These are phyloP conservation scores for Cupressus sempervirens DNA, from an alignment of 75 land plant genomes.

Conservation along the genomic window DNA sequence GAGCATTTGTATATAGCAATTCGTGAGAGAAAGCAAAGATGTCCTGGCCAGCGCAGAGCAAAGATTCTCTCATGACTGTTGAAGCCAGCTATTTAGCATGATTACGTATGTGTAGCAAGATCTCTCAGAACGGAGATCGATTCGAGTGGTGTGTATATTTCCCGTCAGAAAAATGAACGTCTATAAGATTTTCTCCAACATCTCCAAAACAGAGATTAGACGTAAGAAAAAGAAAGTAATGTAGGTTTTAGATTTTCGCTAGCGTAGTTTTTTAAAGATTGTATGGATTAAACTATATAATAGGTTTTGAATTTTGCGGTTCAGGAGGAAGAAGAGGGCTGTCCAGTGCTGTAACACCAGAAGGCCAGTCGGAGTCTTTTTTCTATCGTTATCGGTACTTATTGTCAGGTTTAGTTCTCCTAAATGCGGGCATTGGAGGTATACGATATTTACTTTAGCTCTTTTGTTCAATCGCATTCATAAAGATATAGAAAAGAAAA, in stretches of 20 bases:
- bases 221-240: not conserved
- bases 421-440: constrained; percentile 4
- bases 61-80: not conserved
- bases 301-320: not conserved
- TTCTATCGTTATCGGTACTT: not conserved
- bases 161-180: not conserved
- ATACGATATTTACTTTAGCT: not conserved
- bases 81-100: not conserved
- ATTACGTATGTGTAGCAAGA: not conserved
- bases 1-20: not conserved
- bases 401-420: not conserved
- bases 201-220: not conserved
- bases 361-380: not conserved
- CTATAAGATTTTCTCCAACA: not conserved
- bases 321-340: not conserved
- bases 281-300: not conserved
- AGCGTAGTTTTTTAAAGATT: not conserved
- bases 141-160: not conserved
- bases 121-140: not conserved
- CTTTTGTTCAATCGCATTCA: not conserved
- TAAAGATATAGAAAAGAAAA: no score
- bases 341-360: not conserved
- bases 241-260: not conserved
- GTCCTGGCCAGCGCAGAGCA: not conserved
- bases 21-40: not conserved